Evolutionary conservation across 2,329 filamentous ascomycete genomes (phyloP).

Genomic region (Emmonsiellopsis sp.): DNA sequence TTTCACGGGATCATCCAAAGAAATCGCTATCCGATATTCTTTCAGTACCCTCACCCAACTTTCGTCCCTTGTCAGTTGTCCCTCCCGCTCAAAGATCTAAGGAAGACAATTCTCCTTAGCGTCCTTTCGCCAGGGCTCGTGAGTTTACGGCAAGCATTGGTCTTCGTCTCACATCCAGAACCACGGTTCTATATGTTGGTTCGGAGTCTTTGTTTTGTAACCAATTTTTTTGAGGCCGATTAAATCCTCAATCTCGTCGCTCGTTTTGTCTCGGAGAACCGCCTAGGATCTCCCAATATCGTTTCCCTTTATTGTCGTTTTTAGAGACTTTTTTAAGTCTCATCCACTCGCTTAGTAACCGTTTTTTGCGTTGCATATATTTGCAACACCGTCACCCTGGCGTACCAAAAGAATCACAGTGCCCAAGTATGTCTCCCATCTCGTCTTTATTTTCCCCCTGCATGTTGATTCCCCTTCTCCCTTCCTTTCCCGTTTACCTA

Average conservation of each 20-base stretch:
- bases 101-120: constrained; percentile 9
- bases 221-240: constrained; percentile 24
- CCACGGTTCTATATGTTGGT: constrained; percentile 25
- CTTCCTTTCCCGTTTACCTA: constrained; percentile 7
- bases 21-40: neutral
- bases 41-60: neutral
- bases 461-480: constrained; percentile 17
- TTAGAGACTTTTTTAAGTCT: constrained; percentile 27
- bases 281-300: constrained; percentile 25
- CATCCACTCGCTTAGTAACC: constrained; percentile 40
- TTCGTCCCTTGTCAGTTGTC: neutral
- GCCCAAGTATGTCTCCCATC: constrained; percentile 32
- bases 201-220: constrained; percentile 23
- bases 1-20: neutral
- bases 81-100: neutral
- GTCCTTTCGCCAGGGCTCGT: constrained; percentile 12
- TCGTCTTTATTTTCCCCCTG: constrained; percentile 1
- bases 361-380: constrained; percentile 32
- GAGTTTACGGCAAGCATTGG: neutral
- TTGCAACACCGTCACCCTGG: constrained; percentile 42
- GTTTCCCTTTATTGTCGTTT: constrained; percentile 23
- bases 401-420: constrained; percentile 38
- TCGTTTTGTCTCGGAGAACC: constrained; percentile 37
- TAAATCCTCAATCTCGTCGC: constrained; percentile 28
- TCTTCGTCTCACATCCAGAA: constrained; percentile 16